phyloP scores from a whole-genome alignment of 2,329 filamentous ascomycete genomes.

The Gaeumannomyces tritici region DNA sequence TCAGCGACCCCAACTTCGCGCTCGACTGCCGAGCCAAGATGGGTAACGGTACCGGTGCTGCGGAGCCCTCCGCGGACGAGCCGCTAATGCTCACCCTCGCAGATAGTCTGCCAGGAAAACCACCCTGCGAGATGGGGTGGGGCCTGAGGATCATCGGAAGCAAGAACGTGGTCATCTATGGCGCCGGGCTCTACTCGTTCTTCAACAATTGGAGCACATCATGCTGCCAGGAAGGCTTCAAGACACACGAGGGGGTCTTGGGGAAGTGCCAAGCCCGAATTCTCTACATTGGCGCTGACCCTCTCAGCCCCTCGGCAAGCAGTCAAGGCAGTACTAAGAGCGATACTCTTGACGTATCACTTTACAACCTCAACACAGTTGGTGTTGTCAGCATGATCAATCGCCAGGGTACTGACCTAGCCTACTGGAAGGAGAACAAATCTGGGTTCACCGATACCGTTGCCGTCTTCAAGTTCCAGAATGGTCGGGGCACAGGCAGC shows the following conservation, averaged over 20 bases:
- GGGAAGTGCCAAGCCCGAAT: conserved; percentile 36
- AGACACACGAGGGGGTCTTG: conserved; percentile 8
- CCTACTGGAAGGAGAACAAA: conserved; percentile 9
- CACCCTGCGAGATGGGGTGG: conserved; percentile 50
- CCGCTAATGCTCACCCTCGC: background rate
- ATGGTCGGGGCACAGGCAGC: background rate
- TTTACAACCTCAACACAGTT: conserved; percentile 1
- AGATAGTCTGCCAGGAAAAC: conserved; percentile 10
- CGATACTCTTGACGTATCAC: conserved; percentile 4
- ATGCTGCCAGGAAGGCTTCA: conserved; percentile 28
- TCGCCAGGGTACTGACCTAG: conserved; percentile 9
- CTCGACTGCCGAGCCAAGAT: conserved; percentile 20
- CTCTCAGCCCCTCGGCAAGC: conserved; percentile 10
- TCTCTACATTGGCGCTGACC: conserved; percentile 13
- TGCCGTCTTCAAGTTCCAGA: conserved; percentile 12
- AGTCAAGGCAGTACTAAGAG: conserved; percentile 7
- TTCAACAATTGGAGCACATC: conserved; percentile 52
- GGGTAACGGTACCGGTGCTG: background rate
- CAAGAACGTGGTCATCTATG: conserved; percentile 45
- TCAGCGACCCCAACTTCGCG: conserved; percentile 43
- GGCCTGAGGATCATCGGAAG: conserved; percentile 51
- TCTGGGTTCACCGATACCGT: conserved; percentile 14
- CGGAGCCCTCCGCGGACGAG: background rate
- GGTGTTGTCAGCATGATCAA: conserved; percentile 11
- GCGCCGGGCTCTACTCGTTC: conserved; percentile 57